Evolutionary conservation across 805 yeast species (phyloP), one percentile per base, ranked within the genome.

Genomic region (Spathaspora arborariae): DNA sequence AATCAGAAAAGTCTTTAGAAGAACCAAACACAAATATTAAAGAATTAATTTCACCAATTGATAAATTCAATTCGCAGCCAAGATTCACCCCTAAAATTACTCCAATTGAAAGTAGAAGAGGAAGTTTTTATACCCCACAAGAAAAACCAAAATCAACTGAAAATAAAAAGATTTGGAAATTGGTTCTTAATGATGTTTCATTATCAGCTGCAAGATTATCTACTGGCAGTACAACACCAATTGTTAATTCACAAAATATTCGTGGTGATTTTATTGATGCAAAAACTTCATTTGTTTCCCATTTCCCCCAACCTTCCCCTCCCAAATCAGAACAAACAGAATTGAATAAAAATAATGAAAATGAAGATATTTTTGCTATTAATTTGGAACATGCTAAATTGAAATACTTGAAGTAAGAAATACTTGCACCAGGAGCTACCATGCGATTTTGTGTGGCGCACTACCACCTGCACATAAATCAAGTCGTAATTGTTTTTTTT

Each of bases 121-220:
- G n/a, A n/a, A n/a, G n/a, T n/a, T n/a, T n/a, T n/a, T n/a, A n/a
- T n/a, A n/a, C n/a, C n/a, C n/a, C 45, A 40, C 39, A 13, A n/a
- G 18, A 30, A 35, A n/a, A 19, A 11, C 44, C 44, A 15, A 13
- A 37, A 13, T 20, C 19, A 8, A 19, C 2, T n/a, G n/a, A 30
- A 21, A 34, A 20, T 19, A n/a, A 34, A 2, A 48, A 44, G 15
- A 56, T 56, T 7, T 67, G 72, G 74, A 59, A 62, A 39, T 52
- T 56, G 6, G 67, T 67, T 1, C 51, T 61, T 30, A 67, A 65
- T 50, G 70, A 64, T 20, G 59, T 62, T 21, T 63, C 71, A n/a
- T 54, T 66, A 43, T 54, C 65, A 10, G 72, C 73, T 0, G 74
- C 73, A 3, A 51, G 67, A 26, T 55, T 65, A 2, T 66, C 74